Conservation (phyloP, 2,329 filamentous ascomycete species). For the Xylaria sp. region DNA sequence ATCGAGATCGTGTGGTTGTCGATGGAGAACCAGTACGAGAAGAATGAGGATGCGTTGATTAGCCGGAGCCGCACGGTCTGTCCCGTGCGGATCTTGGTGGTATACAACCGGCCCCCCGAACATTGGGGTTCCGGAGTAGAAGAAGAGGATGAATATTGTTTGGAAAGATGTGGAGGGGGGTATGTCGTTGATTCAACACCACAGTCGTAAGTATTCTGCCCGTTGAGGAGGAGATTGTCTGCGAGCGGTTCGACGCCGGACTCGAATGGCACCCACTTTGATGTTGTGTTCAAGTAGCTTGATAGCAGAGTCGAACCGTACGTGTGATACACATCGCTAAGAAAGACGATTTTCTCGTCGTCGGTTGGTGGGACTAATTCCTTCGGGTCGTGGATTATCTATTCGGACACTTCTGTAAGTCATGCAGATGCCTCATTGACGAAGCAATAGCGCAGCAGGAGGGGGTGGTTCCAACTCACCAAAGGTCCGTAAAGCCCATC, state of each 20-base stretch:
- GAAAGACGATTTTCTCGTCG: conserved; percentile 47
- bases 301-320: conserved; percentile 40
- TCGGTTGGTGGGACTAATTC: conserved; percentile 40
- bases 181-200: conserved; percentile 39
- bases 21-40: conserved; percentile 47
- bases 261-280: conserved; percentile 43
- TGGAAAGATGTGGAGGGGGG: conserved; percentile 24
- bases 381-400: conserved; percentile 46
- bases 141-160: not conserved
- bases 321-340: conserved; percentile 48
- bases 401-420: conserved; percentile 5
- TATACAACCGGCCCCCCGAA: conserved; percentile 42
- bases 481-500: conserved; percentile 69
- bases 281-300: conserved; percentile 44
- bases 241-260: conserved; percentile 49
- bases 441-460: not conserved
- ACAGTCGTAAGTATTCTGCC: conserved; percentile 46
- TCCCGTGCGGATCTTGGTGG: conserved; percentile 39
- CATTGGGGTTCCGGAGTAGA: conserved; percentile 31
- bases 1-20: conserved; percentile 47
- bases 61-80: conserved; percentile 44
- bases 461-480: conserved; percentile 46
- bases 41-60: conserved; percentile 48
- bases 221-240: conserved; percentile 50
- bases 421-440: not conserved